A percentile compares a stretch with the other conserved stretches of the same genome.
Conservation (phyloP, 2,329 filamentous ascomycete species). For the Exophiala sideris region DNA sequence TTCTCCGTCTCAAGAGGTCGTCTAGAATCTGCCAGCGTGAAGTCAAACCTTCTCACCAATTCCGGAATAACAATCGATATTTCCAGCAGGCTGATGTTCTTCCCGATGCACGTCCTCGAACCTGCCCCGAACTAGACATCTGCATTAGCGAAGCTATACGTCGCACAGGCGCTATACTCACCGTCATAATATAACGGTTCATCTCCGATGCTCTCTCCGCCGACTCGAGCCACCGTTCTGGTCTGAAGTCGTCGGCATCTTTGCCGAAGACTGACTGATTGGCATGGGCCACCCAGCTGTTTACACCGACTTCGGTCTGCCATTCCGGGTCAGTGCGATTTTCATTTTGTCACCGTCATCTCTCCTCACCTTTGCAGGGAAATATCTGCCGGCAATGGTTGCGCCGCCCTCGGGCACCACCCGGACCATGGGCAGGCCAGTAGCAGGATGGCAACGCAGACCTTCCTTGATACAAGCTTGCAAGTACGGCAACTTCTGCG, state of each 20-base stretch:
- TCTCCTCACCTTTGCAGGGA: conserved; percentile 36
- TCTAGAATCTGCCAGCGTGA: conserved; percentile 20
- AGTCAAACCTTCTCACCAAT: conserved; percentile 23
- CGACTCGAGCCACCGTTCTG: conserved; percentile 66
- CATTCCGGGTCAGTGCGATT: background rate
- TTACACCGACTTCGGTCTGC: conserved; percentile 41
- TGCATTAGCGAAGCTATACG: background rate
- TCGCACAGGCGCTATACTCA: conserved; percentile 26
- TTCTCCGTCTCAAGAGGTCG: conserved; percentile 23
- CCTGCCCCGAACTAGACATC: conserved; percentile 18
- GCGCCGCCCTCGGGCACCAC: conserved; percentile 51
- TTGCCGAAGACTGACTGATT: conserved; percentile 46
- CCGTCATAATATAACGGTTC: conserved; percentile 40
- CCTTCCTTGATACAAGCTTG: conserved; percentile 75
- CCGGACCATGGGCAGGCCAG: conserved; percentile 69
- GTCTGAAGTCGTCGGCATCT: conserved; percentile 58
- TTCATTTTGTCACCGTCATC: background rate
- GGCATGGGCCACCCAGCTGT: conserved; percentile 45
- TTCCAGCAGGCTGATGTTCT: conserved; percentile 19
- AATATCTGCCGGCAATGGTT: conserved; percentile 39
- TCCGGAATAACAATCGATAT: conserved; percentile 22
- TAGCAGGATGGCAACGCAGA: conserved; percentile 71
- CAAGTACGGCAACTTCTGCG: conserved; percentile 64
- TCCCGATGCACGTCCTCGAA: conserved; percentile 20
- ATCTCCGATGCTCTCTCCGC: conserved; percentile 37